Conservation (phyloP, 225 moss, liverwort and hornwort species). For the Straminergon stramineum region DNA sequence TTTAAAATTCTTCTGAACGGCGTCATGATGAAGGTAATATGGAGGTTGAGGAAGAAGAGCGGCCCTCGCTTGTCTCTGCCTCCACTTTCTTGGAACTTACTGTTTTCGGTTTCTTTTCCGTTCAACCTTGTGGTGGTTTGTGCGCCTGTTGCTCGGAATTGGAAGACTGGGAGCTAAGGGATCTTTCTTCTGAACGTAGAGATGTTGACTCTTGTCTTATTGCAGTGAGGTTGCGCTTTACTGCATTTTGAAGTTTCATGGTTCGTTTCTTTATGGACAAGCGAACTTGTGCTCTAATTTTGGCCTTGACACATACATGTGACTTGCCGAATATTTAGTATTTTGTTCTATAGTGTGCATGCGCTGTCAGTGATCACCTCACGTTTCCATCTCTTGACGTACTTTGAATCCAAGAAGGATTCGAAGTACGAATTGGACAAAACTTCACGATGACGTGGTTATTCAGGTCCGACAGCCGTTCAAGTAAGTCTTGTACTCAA, state of each 20-base stretch:
- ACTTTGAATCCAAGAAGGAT: not conserved
- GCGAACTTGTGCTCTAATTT: not conserved
- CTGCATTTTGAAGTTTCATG: conserved; percentile 23
- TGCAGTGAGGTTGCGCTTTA: not conserved
- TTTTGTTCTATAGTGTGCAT: not conserved
- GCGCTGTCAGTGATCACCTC: not conserved
- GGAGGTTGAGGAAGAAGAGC: not conserved
- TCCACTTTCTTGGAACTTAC: not conserved
- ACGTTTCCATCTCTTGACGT: not conserved
- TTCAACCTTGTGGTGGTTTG: not conserved
- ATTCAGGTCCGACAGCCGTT: not conserved
- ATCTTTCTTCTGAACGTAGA: not conserved
- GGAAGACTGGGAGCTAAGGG: not conserved
- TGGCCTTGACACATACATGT: not conserved
- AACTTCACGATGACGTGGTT: not conserved
- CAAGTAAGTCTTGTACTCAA: not conserved
- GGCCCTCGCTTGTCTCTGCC: not conserved
- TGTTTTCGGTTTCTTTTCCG: not conserved
- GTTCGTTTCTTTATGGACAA: not conserved
- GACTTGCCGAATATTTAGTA: not conserved
- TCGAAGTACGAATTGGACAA: not conserved
- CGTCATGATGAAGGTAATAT: not conserved
- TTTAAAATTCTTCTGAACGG: not conserved
- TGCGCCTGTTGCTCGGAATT: not conserved
- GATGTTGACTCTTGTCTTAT: not conserved